Base-by-base conservation (phyloP, 306 rosid genomes). In the Clitoria ternatea region DNA sequence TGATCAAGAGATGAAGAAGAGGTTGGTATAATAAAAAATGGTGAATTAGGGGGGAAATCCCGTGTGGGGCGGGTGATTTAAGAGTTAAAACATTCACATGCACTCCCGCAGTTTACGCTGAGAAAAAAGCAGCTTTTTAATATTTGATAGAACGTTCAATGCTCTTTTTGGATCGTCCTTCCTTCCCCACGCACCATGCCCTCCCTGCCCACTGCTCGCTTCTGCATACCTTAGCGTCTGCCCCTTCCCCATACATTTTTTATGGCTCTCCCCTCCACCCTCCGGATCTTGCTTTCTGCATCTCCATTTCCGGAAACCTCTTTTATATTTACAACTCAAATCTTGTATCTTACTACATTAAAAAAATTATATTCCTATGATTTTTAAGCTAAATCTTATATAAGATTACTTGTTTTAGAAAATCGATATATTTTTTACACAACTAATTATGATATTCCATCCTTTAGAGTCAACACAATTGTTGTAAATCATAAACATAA, bases 21-120 rank as follows among this genome's bases (percentile, higher is more conserved):
- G 2, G n/a, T n/a, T n/a, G n/a, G n/a, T n/a, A n/a, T n/a, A n/a
- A n/a, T n/a, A n/a, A n/a, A n/a, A n/a, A n/a, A n/a, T n/a, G 27
- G n/a, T 13, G 48, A 36, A 44, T 10, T 23, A 18, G 32, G 12
- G 8, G 49, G 48, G 73, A 49, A 59, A 69, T 40, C 70, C 70
- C 75, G 63, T 49, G 57, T 3, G 54, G 24, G 72, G 84, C 86
- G 97, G 92, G 92, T 85, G 87, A 69, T 59, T 29, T 70, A 22
- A 37, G 79, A 72, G 54, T 52, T 4, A 17, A 5, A 70, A 56
- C 42, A 7, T 23, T 82, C 90, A 84, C 91, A 83, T 88, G 94
- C 84, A 79, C 86, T 77, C 90, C 92, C 88, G 83, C 54, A 57
- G 68, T 65, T 77, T 14, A 3, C 85, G 96, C 88, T 79, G 85